phyloP scores from a whole-genome alignment of 169 alveolate genomes.

The Cytauxzoon felis region DNA sequence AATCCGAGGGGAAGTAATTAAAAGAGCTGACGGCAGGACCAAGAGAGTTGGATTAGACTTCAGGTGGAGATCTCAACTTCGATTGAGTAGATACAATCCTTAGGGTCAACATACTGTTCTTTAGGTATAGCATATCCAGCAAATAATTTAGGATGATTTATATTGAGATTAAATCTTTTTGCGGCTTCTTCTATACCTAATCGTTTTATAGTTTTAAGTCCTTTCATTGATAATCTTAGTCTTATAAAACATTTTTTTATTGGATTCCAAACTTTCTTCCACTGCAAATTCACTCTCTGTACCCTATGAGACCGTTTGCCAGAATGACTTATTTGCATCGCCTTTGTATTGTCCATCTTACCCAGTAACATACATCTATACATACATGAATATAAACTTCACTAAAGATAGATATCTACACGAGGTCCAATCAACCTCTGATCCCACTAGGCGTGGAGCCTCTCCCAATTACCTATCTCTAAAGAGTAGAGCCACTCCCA shows the following conservation, averaged over 20 bases:
- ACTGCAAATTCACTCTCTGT: conserved; percentile 74
- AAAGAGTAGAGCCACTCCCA: too few species aligned
- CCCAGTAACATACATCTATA: conserved; percentile 80
- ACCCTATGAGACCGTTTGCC: conserved; percentile 67
- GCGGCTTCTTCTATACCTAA: conserved; percentile 80
- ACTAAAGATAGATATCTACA: too few species aligned
- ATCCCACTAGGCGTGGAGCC: too few species aligned
- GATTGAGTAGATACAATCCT: too few species aligned
- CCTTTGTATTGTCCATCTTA: conserved; percentile 83
- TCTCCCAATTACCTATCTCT: too few species aligned
- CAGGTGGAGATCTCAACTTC: too few species aligned
- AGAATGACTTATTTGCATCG: conserved; percentile 73
- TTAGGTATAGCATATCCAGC: conserved; percentile 72
- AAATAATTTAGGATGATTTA: conserved; percentile 71
- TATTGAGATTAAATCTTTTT: conserved; percentile 71
- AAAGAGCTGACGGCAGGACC: too few species aligned
- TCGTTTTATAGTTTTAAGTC: conserved; percentile 78
- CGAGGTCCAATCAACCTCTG: background rate
- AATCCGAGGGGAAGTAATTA: too few species aligned
- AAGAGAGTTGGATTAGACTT: too few species aligned
- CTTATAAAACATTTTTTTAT: conserved; percentile 70
- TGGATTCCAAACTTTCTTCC: conserved; percentile 78
- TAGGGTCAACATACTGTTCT: conserved; percentile 8
- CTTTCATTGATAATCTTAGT: conserved; percentile 75
- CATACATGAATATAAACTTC: background rate